Percentiles rank a stretch among this genome's conserved stretches.
Conservation (phyloP, 177 flowering plant genomes). For the Tripterygium wilfordii region DNA sequence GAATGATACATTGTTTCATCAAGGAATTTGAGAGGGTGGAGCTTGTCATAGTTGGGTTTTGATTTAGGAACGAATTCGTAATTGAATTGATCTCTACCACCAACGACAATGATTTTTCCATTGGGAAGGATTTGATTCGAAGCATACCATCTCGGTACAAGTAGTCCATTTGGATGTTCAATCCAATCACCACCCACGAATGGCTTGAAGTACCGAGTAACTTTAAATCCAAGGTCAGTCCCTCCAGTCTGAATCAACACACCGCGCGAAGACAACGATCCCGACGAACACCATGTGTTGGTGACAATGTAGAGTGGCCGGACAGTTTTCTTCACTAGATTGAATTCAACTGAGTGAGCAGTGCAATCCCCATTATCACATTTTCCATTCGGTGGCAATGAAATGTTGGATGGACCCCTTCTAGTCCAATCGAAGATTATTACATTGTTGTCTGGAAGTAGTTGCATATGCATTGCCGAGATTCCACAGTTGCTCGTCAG, state of each 20-base stretch:
- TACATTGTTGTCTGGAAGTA: constrained; percentile 29
- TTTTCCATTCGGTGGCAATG: no score
- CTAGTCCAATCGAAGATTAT: constrained; percentile 36
- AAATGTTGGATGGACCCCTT: constrained; percentile 35
- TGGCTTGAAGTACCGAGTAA: constrained; percentile 28
- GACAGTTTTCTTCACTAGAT: constrained; percentile 10
- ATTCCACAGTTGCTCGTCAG: constrained; percentile 34
- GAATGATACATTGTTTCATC: constrained; percentile 19
- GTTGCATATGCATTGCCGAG: constrained; percentile 52
- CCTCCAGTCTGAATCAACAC: constrained; percentile 43
- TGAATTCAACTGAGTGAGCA: constrained; percentile 46
- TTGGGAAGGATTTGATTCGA: constrained; percentile 39
- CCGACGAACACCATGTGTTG: constrained; percentile 60
- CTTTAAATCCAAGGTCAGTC: constrained; percentile 25
- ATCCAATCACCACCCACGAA: constrained; percentile 43
- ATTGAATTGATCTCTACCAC: constrained; percentile 29
- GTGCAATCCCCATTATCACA: constrained; percentile 36
- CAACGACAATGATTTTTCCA: constrained; percentile 37
- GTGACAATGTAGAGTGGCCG: constrained; percentile 37
- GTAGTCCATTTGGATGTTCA: constrained; percentile 23
- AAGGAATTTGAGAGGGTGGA: constrained; percentile 30
- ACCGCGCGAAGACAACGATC: constrained; percentile 42
- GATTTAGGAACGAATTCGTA: constrained; percentile 44
- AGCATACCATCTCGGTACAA: constrained; percentile 43
- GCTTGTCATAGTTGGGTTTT: not conserved